Base-by-base conservation (phyloP, 306 rosid species). In the Lotus japonicus region DNA sequence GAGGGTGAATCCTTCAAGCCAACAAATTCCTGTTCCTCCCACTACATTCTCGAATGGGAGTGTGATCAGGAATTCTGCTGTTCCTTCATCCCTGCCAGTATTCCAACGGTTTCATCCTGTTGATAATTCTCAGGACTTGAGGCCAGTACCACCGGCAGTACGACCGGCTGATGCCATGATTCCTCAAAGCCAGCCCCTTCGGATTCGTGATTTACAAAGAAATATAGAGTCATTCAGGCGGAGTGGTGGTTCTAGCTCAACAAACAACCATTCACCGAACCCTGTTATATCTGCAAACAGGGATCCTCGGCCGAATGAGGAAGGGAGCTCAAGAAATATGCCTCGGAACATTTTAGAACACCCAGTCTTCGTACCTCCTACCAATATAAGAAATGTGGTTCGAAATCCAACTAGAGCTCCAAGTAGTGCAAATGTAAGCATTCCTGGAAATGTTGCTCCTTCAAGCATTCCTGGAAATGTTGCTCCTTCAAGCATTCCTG, bases 231-330 rank as follows among this genome's bases (percentile, higher is more conserved):
- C 97, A 8, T 60, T 71, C 31, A 87, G 97, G 73, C 85, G 92
- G 96, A 72, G 50, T 59, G 84, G 89, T 49, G 86, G 87, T 67
- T 88, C 96, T 60, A 79, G 81, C 79, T 84, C 89, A 68, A 81
- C 95, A 73, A 76, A 71, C 28, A 80, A 83, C 36, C 78, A 75
- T 80, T 73, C 90, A 9, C 55, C 95, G 15, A 84, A 79, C 57
- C 26, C 92, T n/a, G 45, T 77, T 11, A 16, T 72, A 57, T 38
- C 73, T 51, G 79, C 82, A 21, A 84, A 86, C 58, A 79, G 88
- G 73, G 89, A 82, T 68, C 83, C 56, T 74, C 74, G 63, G 9
- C 81, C 41, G 11, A 84, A 53, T 5, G 94, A 80, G 56, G 98
- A 83, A 44, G 67, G 50, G 51, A 78, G 81, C 77, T 81, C 88